Base-by-base conservation (phyloP, 2,329 filamentous ascomycete genomes). In the Botrytis medusae region DNA sequence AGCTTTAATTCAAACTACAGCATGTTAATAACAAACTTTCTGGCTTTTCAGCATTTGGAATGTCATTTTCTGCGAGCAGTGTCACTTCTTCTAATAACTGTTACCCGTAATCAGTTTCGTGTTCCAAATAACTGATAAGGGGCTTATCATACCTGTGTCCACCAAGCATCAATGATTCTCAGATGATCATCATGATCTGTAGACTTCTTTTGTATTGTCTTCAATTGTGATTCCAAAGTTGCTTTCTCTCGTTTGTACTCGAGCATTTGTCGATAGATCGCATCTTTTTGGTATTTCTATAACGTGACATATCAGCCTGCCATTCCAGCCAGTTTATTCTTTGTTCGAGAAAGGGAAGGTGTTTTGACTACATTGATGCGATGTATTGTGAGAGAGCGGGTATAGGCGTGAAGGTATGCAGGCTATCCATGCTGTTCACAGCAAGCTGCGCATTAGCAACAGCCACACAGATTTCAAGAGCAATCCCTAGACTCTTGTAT, bases 231-330 rank as follows among this genome's bases (percentile, higher is more conserved):
- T 84, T 98, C 95, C 75, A 97, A 85, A 59, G 92, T 92, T 73
- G 88, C 87, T 81, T 94, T 95, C 82, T 97, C 94, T 78, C 96
- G 91, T 84, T 97, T 97, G 84, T 97, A 98, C 84, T 98, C 96
- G 81, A 94, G 93, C 94, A 99, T 97, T 84, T 98, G 95, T 74
- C 97, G 93, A 80, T 93, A 92, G 82, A 99, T 97, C 76, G 96
- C 96, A 85, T 97, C 96, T 85, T 98, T 99, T 84, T 95, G 93
- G 80, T 92, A 96, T 81, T 92, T 90, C 94, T 97, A 83, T 79
- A 82, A 75, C 65, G 72, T 72, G 67, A 75, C 74, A 72, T 74
- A 77, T 81, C 79, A 81, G 79, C 75, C 81, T 77, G 65, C 82
- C 81, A 80, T 79, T 80, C 79, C 78, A 80, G 83, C 68, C 82